These are phyloP conservation scores for Bruguiera parviflora DNA, from an alignment of 345 rosid species.

Conservation along the genomic window DNA sequence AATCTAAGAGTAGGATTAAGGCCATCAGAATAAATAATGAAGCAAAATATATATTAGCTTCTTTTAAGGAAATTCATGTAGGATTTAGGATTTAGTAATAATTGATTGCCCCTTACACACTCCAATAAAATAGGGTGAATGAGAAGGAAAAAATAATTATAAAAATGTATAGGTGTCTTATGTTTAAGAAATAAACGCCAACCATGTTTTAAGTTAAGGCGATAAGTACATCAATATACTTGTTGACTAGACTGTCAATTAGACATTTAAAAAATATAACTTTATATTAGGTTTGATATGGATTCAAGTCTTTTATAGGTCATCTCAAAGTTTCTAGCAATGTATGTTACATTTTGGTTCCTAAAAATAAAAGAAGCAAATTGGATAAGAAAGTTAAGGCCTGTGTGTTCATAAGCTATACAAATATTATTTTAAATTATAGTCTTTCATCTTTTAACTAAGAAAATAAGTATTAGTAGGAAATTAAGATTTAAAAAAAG, in stretches of 20 bases:
- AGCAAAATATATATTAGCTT: not conserved
- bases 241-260: not conserved
- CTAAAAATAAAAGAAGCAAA: not conserved
- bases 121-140: no score
- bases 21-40: not conserved
- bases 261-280: not conserved
- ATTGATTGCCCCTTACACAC: not conserved
- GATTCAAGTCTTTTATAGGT: not conserved
- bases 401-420: no score
- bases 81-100: not conserved
- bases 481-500: no score
- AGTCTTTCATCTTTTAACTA: no score
- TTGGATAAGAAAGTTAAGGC: no score
- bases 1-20: not conserved
- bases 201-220: not conserved
- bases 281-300: not conserved
- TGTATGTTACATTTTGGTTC: no score
- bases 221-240: not conserved
- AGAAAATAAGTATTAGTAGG: no score
- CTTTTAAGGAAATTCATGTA: no score
- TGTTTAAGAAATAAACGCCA: not conserved
- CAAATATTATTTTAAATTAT: no score
- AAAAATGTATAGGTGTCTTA: not conserved
- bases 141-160: not conserved
- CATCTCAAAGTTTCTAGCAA: not conserved